A percentile compares a stretch with the other conserved stretches of the same genome.
Evolutionary conservation across 148 eudicot species (phyloP).

Genomic region (Nyssa sinensis): DNA sequence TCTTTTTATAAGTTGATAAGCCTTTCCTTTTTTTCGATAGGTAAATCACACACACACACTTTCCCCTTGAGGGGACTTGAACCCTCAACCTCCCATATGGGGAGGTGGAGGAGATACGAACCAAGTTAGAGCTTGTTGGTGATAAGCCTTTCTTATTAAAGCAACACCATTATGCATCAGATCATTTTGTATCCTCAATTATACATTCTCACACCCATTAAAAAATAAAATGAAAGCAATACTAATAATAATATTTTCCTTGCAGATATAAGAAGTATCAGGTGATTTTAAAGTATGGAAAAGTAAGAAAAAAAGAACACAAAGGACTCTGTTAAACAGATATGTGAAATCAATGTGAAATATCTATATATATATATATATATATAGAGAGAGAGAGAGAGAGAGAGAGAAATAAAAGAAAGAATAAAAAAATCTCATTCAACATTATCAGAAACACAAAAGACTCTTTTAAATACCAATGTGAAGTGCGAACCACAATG

Average conservation of each 20-base stretch:
- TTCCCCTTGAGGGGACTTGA: too few species aligned
- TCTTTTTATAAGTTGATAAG: too few species aligned
- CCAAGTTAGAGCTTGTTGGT: too few species aligned
- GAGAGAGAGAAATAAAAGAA: too few species aligned
- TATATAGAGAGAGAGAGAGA: too few species aligned
- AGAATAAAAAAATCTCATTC: neutral
- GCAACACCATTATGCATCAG: neutral
- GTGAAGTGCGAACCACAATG: neutral
- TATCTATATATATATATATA: too few species aligned
- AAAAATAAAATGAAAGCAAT: neutral
- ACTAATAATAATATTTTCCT: neutral
- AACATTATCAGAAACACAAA: neutral
- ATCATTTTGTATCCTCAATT: neutral
- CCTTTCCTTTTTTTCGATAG: too few species aligned
- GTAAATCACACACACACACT: too few species aligned
- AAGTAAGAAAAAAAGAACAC: neutral
- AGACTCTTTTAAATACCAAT: neutral
- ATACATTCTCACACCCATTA: neutral
- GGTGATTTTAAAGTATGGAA: neutral
- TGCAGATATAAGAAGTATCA: neutral
- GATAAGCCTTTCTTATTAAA: neutral
- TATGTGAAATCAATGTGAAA: neutral
- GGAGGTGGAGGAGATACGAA: too few species aligned
- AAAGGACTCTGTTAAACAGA: neutral
- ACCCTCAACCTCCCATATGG: too few species aligned